phyloP scores from a whole-genome alignment of 495 filamentous ascomycete genomes.

The Podospora conica region DNA sequence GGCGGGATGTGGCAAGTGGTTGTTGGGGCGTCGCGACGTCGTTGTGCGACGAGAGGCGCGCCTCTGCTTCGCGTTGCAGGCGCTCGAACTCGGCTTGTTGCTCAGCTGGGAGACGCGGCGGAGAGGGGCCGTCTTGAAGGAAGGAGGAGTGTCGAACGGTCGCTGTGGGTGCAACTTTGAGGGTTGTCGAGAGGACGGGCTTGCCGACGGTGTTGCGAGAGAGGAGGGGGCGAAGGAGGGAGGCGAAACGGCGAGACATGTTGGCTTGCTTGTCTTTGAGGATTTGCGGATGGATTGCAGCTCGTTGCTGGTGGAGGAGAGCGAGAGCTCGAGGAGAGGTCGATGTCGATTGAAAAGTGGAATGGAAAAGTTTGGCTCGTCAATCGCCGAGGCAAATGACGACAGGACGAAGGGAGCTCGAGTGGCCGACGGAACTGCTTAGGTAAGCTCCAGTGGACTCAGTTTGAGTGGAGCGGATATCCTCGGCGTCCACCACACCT shows the following conservation, averaged over 20 bases:
- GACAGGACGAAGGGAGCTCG: not conserved
- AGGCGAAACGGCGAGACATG: conserved; percentile 17
- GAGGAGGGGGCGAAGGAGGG: conserved; percentile 8
- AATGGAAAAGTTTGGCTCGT: not conserved
- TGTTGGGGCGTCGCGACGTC: conserved; percentile 8
- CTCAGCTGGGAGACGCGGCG: conserved; percentile 76
- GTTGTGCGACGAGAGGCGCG: conserved; percentile 23
- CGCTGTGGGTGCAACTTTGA: not conserved
- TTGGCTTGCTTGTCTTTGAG: conserved; percentile 2
- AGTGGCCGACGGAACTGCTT: not conserved
- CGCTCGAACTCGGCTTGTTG: conserved; percentile 91
- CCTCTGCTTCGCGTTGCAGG: conserved; percentile 57
- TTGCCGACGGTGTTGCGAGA: not conserved
- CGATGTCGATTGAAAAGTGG: not conserved
- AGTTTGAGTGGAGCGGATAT: no score
- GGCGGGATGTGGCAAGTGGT: conserved; percentile 20
- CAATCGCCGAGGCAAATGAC: not conserved
- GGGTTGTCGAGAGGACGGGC: not conserved
- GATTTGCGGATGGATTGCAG: not conserved
- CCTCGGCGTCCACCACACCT: no score
- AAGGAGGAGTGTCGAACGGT: conserved; percentile 21
- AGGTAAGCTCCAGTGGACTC: not conserved
- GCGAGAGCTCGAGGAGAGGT: not conserved
- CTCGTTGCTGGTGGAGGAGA: not conserved
- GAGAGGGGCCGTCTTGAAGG: conserved; percentile 53